Base-by-base conservation (phyloP, 192 early-diverging fungal species). In the Coemansia sp. region DNA sequence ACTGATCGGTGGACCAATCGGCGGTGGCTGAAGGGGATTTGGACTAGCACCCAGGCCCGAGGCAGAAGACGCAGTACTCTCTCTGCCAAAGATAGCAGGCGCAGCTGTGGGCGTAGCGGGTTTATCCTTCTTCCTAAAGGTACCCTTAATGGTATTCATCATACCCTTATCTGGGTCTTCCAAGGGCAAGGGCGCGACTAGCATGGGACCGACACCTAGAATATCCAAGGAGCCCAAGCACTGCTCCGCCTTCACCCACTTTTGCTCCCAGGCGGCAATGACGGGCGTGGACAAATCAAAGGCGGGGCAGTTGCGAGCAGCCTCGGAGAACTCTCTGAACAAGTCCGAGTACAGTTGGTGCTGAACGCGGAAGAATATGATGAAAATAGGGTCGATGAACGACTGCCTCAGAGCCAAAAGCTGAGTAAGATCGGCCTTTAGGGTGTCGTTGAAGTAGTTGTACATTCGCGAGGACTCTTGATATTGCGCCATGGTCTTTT, bases 341-440 rank as follows among this genome's bases (percentile, higher is more conserved):
- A 97, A 75, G 60, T 87, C 83, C 14, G 81, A 78, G 84, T 91
- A 92, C 56, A 97, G 90, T 33, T 87, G 87, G 54, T 89, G 78
- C 77, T 99, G 94, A 62, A 94, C 81, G 75, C 86, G 85, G 78
- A 92, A 99, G 62, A 98, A 89, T 36, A 89, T 85, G 61, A 91
- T 77, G 74, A 96, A 92, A 61, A 94, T 90, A 8, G 95, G 94
- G 27, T 96, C 94, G 39, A 96, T 92, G 68, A 98, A 92, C 57
- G 88, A 77, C 34, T 85, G 72, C 37, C 89, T 76, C 67, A 93
- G 82, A 17, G 85, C 85, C 59, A 99, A 87, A 67, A 98, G 90
- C 21, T 84, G 63, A 35, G 92, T 90, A n/a, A 99, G 81, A 66
- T 98, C 86, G 10, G 85, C 76, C 62, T 93, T 94, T 60, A 97